A percentile compares a stretch with the other conserved stretches of the same genome.
phyloP scores from a whole-genome alignment of 225 moss, liverwort and hornwort species.

The Ulota crispa region DNA sequence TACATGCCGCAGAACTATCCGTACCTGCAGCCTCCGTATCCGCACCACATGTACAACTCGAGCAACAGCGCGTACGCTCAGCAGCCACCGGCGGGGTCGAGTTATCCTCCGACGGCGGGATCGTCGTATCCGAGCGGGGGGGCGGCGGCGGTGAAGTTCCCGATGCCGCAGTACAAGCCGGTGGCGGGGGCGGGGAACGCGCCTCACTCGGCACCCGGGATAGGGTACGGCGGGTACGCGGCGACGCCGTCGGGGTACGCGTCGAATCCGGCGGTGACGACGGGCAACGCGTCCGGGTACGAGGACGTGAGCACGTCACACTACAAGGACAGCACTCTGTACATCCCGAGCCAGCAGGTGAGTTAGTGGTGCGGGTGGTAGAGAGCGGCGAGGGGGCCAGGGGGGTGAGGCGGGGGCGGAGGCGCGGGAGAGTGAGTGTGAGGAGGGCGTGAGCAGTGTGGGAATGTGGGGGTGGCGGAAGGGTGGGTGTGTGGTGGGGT shows the following conservation, averaged over 20 bases:
- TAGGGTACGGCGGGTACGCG: conserved; percentile 70
- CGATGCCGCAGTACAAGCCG: conserved; percentile 72
- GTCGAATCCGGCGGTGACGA: conserved; percentile 56
- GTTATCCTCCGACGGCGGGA: conserved; percentile 34
- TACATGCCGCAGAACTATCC: conserved; percentile 74
- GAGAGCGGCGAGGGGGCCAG: background rate
- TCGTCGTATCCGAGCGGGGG: conserved; percentile 43
- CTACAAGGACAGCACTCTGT: conserved; percentile 81
- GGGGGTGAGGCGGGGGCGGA: background rate
- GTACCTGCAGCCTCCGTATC: conserved; percentile 81
- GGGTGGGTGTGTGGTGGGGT: background rate
- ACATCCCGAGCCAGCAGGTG: conserved; percentile 84
- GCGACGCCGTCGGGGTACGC: conserved; percentile 65
- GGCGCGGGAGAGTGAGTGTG: background rate
- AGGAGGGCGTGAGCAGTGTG: background rate
- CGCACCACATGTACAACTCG: conserved; percentile 75
- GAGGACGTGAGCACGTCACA: conserved; percentile 68
- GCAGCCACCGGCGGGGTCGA: conserved; percentile 56
- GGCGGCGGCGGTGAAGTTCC: conserved; percentile 66
- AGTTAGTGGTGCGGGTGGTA: no score
- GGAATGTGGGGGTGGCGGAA: conserved; percentile 42
- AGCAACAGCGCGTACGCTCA: conserved; percentile 74
- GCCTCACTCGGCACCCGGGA: conserved; percentile 62
- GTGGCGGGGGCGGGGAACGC: conserved; percentile 59
- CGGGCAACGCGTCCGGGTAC: conserved; percentile 64